Conservation (phyloP, 1,284 basidiomycete species). For the Anthracocystis panici-leucophaei region DNA sequence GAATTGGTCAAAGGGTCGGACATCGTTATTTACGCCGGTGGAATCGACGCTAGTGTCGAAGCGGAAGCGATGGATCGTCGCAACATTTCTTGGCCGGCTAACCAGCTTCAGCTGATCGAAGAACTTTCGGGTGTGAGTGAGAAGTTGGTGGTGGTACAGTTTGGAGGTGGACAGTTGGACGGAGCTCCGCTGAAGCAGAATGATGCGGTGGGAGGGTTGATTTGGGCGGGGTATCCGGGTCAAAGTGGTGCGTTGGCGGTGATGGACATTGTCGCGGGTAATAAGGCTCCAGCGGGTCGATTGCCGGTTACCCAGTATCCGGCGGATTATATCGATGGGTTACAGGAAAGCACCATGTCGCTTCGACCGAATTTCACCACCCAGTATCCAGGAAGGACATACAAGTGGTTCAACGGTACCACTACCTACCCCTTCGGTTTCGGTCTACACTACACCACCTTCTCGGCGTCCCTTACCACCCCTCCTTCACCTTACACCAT, state of each 20-base stretch:
- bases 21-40: conserved; percentile 23
- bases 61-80: conserved; percentile 13
- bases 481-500: neutral
- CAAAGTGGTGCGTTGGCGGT: conserved; percentile 21
- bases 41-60: conserved; percentile 25
- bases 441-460: conserved; percentile 32
- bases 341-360: conserved; percentile 14
- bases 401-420: conserved; percentile 30
- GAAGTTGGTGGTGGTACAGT: conserved; percentile 23
- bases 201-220: neutral
- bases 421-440: conserved; percentile 17
- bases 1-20: neutral
- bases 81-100: conserved; percentile 20
- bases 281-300: conserved; percentile 8
- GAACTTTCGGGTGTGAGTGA: conserved; percentile 5
- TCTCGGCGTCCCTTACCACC: neutral
- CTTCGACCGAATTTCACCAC: conserved; percentile 1
- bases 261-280: conserved; percentile 14
- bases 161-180: conserved; percentile 32
- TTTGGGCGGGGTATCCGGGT: conserved; percentile 36
- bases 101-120: conserved; percentile 28
- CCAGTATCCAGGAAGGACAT: conserved; percentile 27
- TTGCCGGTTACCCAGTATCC: conserved; percentile 40
- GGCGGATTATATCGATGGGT: conserved; percentile 7
- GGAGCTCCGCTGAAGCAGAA: conserved; percentile 12